phyloP scores from a whole-genome alignment of 352 stramenopile species.

The Pelagophyceae sp. region DNA sequence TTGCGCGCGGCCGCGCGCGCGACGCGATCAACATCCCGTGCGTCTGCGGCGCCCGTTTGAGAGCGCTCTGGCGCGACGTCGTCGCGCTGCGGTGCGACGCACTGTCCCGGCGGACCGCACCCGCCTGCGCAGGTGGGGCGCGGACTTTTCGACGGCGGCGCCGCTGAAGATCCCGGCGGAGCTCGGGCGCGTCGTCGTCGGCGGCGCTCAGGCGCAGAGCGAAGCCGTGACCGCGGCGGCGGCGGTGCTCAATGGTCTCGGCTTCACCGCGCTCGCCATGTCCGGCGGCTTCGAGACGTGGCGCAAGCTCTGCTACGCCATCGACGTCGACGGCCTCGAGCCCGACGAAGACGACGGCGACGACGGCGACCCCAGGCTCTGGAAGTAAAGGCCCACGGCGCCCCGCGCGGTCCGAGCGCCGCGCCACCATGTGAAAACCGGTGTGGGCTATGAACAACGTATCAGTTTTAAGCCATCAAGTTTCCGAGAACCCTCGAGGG shows the following conservation, averaged over 20 bases:
- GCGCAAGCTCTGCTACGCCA: neutral
- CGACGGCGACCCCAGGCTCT: neutral
- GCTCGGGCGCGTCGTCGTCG: conserved; percentile 1
- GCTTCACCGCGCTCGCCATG: neutral
- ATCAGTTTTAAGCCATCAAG: no score
- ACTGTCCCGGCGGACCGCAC: no score
- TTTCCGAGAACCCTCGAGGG: no score
- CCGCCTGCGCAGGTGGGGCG: neutral
- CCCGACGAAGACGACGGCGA: conserved; percentile 1
- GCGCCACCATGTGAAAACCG: no score
- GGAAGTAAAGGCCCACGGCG: neutral
- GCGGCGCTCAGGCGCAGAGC: neutral
- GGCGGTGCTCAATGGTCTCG: neutral
- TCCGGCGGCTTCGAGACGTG: neutral
- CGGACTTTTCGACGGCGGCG: neutral
- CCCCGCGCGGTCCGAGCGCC: no score
- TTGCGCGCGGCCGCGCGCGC: neutral
- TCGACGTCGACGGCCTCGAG: conserved; percentile 4
- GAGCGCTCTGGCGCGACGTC: neutral
- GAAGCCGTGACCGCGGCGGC: neutral
- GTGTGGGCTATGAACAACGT: no score
- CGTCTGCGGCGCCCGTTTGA: neutral
- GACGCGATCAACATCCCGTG: conserved; percentile 4
- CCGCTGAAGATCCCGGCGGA: neutral
- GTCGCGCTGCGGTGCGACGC: neutral